A percentile compares a stretch with the other conserved stretches of the same genome.
Conservation (phyloP, 2,329 filamentous ascomycete genomes). For the Calcarisporium arbuscula region DNA sequence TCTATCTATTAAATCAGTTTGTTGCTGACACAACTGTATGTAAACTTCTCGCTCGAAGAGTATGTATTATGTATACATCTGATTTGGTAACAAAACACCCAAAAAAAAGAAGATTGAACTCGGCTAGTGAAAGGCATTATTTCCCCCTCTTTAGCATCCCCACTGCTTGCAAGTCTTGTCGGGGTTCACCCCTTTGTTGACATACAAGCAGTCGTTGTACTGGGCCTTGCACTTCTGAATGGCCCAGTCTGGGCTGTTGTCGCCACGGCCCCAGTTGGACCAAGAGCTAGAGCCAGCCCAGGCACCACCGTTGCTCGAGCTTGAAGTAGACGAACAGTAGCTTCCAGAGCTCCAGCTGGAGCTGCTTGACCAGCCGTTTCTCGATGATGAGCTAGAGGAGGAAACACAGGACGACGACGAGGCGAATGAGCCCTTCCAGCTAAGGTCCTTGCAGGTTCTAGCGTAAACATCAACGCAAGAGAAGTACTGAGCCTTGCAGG, state of each 20-base stretch:
- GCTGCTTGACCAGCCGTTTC: not conserved
- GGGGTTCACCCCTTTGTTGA: slow-evolving; percentile 33
- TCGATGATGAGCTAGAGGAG: slow-evolving; percentile 7
- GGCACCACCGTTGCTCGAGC: not conserved
- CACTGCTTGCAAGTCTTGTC: slow-evolving; percentile 33
- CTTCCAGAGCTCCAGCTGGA: too few species aligned
- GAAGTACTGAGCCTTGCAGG: slow-evolving; percentile 47
- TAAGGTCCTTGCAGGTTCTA: slow-evolving; percentile 36
- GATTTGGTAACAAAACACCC: not conserved
- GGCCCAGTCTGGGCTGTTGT: slow-evolving; percentile 25
- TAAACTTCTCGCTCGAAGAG: too few species aligned
- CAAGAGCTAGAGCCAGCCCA: not conserved
- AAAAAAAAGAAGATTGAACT: not conserved
- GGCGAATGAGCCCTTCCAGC: slow-evolving; percentile 19
- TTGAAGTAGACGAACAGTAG: slow-evolving; percentile 1
- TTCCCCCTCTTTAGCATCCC: slow-evolving; percentile 17
- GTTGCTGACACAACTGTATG: too few species aligned
- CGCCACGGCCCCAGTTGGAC: slow-evolving; percentile 19
- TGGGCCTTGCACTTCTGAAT: slow-evolving; percentile 40
- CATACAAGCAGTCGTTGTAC: slow-evolving; percentile 39
- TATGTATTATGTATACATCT: too few species aligned
- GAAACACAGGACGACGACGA: not conserved
- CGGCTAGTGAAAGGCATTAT: not conserved
- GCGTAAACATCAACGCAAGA: slow-evolving; percentile 43
- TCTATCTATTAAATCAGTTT: too few species aligned